These are phyloP conservation scores for Colletotrichum scovillei DNA, from an alignment of 2,329 filamentous ascomycete genomes.

Conservation along the genomic window DNA sequence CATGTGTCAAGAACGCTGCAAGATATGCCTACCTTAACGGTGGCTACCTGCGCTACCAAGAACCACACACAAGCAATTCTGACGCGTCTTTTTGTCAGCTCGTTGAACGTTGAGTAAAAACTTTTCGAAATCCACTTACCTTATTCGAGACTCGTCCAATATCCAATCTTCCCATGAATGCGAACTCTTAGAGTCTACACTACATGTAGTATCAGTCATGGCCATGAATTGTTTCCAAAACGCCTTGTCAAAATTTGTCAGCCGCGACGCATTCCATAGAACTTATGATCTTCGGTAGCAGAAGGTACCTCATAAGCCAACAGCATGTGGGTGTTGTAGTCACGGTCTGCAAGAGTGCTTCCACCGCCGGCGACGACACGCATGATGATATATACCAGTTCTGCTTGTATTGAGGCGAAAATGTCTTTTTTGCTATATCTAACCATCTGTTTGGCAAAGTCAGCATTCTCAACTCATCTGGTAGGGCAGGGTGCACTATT, in stretches of 20 bases:
- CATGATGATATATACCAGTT: conserved; percentile 33
- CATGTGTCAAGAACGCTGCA: conserved; percentile 21
- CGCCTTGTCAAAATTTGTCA: background rate
- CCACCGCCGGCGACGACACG: conserved; percentile 19
- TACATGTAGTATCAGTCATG: background rate
- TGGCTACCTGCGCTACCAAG: conserved; percentile 22
- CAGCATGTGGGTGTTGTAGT: conserved; percentile 24
- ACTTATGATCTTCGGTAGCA: background rate
- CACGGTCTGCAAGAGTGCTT: background rate
- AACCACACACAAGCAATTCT: conserved; percentile 25
- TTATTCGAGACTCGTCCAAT: conserved; percentile 15
- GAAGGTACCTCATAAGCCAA: conserved; percentile 15
- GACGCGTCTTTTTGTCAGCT: background rate
- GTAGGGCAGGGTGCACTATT: background rate
- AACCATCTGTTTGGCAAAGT: background rate
- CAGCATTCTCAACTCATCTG: background rate
- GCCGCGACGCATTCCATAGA: too few species aligned
- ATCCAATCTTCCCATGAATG: conserved; percentile 26
- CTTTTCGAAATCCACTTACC: background rate
- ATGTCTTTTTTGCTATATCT: background rate
- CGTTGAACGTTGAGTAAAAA: too few species aligned
- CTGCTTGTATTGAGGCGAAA: conserved; percentile 26
- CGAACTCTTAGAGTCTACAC: background rate
- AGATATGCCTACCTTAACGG: background rate
- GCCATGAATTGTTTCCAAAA: conserved; percentile 13